A percentile compares a stretch with the other conserved stretches of the same genome.
phyloP scores from a whole-genome alignment of 2,329 filamentous ascomycete species.

The Pseudogymnoascus sp. region DNA sequence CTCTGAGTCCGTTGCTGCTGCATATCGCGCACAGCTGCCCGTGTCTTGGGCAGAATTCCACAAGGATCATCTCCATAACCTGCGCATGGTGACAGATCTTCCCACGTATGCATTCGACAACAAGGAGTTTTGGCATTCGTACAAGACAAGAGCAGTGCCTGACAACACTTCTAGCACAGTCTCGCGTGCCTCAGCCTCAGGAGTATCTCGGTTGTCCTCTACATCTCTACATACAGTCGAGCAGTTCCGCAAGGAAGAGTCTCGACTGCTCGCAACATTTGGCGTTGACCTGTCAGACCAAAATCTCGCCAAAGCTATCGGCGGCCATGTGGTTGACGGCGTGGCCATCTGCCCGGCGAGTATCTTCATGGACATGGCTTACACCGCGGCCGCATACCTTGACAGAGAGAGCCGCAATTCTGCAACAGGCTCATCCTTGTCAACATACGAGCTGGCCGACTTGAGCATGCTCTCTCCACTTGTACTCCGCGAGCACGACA shows the following conservation, averaged over 20 bases:
- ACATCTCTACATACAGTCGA: neutral
- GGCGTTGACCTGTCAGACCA: neutral
- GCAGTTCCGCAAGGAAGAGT: neutral
- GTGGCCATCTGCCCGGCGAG: constrained; percentile 21
- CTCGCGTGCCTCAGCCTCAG: neutral
- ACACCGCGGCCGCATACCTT: constrained; percentile 13
- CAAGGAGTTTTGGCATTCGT: constrained; percentile 42
- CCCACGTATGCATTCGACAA: constrained; percentile 54
- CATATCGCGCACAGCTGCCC: constrained; percentile 41
- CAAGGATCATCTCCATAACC: constrained; percentile 41
- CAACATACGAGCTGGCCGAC: neutral
- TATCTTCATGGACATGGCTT: constrained; percentile 22
- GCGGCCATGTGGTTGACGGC: constrained; percentile 19
- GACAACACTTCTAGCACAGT: neutral
- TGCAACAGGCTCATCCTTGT: neutral
- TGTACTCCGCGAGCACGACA: neutral
- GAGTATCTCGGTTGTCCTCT: neutral
- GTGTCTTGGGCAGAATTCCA: constrained; percentile 52
- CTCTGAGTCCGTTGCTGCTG: constrained; percentile 35
- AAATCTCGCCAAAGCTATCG: neutral
- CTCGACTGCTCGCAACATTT: neutral
- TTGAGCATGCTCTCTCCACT: neutral
- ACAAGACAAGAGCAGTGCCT: neutral
- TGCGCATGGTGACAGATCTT: constrained; percentile 41
- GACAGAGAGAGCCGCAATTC: neutral